phyloP scores from a whole-genome alignment of 1,139 yeast genomes.

The Hyphopichia wangnamkhiaoensis region DNA sequence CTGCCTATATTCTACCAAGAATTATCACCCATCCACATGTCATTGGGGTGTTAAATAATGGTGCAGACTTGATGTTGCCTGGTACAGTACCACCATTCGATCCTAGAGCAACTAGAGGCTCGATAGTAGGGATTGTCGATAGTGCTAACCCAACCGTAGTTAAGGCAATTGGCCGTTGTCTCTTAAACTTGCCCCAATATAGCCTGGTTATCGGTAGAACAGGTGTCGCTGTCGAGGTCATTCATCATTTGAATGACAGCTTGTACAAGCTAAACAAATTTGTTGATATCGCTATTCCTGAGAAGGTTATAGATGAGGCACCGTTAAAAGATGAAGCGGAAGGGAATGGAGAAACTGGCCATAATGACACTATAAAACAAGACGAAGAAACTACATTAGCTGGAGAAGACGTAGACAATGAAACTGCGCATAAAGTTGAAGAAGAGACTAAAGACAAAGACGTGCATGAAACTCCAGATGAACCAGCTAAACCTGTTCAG shows the following conservation, averaged over 20 bases:
- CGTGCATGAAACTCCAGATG: not conserved
- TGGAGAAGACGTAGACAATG: slow-evolving; percentile 5
- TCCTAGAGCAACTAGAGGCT: slow-evolving; percentile 41
- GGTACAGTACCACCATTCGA: slow-evolving; percentile 86
- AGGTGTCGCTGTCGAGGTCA: slow-evolving; percentile 68
- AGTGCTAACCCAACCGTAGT: slow-evolving; percentile 61
- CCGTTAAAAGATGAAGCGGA: slow-evolving; percentile 18
- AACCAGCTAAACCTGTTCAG: slow-evolving; percentile 1
- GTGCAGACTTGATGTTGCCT: slow-evolving; percentile 91
- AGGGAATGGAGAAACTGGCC: not conserved
- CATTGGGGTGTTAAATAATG: slow-evolving; percentile 59
- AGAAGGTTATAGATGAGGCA: slow-evolving; percentile 23
- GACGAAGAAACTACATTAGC: slow-evolving; percentile 7
- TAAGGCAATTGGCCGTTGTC: slow-evolving; percentile 74
- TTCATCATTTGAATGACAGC: slow-evolving; percentile 58
- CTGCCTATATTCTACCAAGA: slow-evolving; percentile 64
- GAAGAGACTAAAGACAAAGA: no score
- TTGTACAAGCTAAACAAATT: slow-evolving; percentile 48
- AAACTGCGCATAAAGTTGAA: no score
- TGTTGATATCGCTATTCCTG: slow-evolving; percentile 45
- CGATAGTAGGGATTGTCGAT: slow-evolving; percentile 72
- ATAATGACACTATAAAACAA: slow-evolving; percentile 4
- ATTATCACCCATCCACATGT: slow-evolving; percentile 76
- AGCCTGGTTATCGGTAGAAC: slow-evolving; percentile 50
- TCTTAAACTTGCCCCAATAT: slow-evolving; percentile 48